Conservation (phyloP, 768 basidiomycete species). For the Obba rivulosa region DNA sequence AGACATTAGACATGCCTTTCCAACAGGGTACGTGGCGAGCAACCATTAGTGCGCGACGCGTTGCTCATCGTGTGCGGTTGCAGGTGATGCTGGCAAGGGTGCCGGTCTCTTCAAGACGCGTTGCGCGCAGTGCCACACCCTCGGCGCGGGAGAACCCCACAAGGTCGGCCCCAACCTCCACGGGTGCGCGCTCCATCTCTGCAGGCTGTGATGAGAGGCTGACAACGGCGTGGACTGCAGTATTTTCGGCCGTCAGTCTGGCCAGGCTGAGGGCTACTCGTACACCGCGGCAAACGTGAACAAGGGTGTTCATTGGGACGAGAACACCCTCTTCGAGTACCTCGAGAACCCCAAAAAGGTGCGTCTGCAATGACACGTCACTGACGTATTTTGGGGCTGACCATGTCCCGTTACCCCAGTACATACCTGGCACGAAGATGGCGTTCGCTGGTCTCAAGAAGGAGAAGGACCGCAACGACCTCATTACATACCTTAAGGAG, state of each 20-base stretch:
- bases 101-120: constrained; percentile 96
- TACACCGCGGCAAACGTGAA: constrained; percentile 95
- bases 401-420: constrained; percentile 35
- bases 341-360: constrained; percentile 98
- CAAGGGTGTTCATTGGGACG: constrained; percentile 86
- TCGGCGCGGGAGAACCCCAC: constrained; percentile 69
- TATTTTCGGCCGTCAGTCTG: constrained; percentile 81
- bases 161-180: constrained; percentile 96
- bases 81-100: constrained; percentile 87
- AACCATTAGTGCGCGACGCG: not conserved
- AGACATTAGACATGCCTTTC: constrained; percentile 37
- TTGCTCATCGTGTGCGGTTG: not conserved
- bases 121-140: constrained; percentile 91
- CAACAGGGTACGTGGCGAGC: constrained; percentile 31
- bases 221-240: constrained; percentile 31
- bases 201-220: not conserved
- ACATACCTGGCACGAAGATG: constrained; percentile 98
- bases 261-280: constrained; percentile 78
- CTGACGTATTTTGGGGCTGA: not conserved
- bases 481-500: constrained; percentile 80
- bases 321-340: constrained; percentile 91
- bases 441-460: constrained; percentile 98
- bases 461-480: constrained; percentile 94
- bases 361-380: constrained; percentile 20
- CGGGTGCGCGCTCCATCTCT: constrained; percentile 49